Base-by-base conservation (phyloP, 2,329 filamentous ascomycete genomes). In the Scedosporium boydii region DNA sequence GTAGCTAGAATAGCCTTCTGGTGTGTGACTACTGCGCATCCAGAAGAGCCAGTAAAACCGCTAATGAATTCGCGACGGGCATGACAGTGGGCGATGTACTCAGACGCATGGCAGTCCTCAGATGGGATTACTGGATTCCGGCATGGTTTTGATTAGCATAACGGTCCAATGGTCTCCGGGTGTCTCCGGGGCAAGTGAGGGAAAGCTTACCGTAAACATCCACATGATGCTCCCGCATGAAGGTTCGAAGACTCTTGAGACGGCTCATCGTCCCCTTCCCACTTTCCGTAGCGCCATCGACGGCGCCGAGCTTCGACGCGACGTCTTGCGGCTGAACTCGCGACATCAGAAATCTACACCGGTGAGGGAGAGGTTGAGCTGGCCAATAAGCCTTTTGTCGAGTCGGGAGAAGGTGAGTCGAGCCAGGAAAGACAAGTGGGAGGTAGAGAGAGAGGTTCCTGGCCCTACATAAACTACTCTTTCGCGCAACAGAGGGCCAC, bases 41-140 rank as follows among this genome's bases (percentile, higher is more conserved):
- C 95, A 53, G 95, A 93, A 9, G 95, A 99, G 62, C 95, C 95
- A 63, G 91, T 91, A 75, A 99, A 99, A 27, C 95, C 93, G 65
- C 87, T 93, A 68, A 99, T 96, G 71, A 88, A 97, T 72, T 88
- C 91, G 80, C 95, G 87, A 68, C 95, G 87, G 65, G 84, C 93
- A 78, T 99, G 95, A 73, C 91, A 96, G n/a, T 88, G 87, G 59
- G 95, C 95, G 74, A 97, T 97, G 76, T 99, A 99, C 78, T 99
- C 95, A 68, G 93, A 98, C 68, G 93, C 91, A 74, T 99, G 95
- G 72, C 91, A 93, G 74, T 99, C 95, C 83, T 98, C 95, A 41
- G 93, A 97, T 0, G 95, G 95, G 6, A 98, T 85, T 71, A 99
- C 93, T 98, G 72, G 62, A 61, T 60, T 41, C 46, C 58, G 61